phyloP scores from a whole-genome alignment of 2,329 filamentous ascomycete genomes.

The Penicillium sp. region DNA sequence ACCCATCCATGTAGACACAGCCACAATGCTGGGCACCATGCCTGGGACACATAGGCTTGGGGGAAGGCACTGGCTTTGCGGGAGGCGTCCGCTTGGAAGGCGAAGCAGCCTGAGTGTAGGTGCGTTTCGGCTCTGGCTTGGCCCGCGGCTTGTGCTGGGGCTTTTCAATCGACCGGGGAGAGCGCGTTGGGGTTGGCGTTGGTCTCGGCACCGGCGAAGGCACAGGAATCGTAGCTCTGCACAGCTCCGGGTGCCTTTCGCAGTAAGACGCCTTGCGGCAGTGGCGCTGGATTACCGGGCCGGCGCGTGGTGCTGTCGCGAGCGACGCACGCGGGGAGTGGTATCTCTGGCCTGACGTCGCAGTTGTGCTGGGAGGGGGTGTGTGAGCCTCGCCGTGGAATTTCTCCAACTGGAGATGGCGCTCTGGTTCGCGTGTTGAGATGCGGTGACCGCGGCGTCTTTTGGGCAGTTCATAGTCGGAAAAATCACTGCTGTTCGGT shows the following conservation, averaged over 20 bases:
- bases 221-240: not conserved
- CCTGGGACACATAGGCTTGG: not conserved
- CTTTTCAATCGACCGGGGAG: not conserved
- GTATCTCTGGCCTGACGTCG: not conserved
- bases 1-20: not conserved
- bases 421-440: not conserved
- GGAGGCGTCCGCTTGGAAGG: not conserved
- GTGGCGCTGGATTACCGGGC: not conserved
- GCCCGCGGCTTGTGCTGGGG: not conserved
- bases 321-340: not conserved
- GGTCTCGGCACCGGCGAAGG: not conserved
- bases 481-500: constrained; percentile 1
- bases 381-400: not conserved
- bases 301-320: not conserved
- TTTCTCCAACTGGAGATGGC: not conserved
- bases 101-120: not conserved
- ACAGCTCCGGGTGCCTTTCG: not conserved
- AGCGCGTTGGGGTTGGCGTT: not conserved
- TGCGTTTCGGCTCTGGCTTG: not conserved
- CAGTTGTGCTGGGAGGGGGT: not conserved
- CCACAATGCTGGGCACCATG: not conserved
- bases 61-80: not conserved
- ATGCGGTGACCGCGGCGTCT: not conserved
- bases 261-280: constrained; percentile 1
- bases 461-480: not conserved